phyloP scores from a whole-genome alignment of 2,329 filamentous ascomycete species.

The Talaromyces atroroseus region DNA sequence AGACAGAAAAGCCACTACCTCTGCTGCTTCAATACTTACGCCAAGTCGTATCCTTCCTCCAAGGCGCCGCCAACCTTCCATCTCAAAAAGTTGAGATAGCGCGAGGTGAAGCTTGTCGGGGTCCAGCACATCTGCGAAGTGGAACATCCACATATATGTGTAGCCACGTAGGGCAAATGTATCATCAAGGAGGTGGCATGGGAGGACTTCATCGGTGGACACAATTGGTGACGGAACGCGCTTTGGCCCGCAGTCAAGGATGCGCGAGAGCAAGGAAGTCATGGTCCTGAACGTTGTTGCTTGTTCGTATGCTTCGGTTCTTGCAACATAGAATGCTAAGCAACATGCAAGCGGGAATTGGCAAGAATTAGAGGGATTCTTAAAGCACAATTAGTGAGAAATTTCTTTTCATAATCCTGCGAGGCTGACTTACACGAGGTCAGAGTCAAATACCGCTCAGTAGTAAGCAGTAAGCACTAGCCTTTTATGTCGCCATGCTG shows the following conservation, averaged over 20 bases:
- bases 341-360: too few species aligned
- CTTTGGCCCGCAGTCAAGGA: neutral
- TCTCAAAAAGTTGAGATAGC: conserved; percentile 1
- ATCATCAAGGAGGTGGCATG: conserved; percentile 1
- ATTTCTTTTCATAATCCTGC: too few species aligned
- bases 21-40: neutral
- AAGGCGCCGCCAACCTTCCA: conserved; percentile 3
- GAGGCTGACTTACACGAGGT: too few species aligned
- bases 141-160: conserved; percentile 1
- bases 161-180: neutral
- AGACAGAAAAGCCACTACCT: neutral
- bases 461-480: too few species aligned
- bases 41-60: neutral
- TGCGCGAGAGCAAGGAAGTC: neutral
- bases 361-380: too few species aligned
- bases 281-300: neutral
- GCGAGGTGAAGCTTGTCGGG: neutral
- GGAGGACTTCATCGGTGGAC: neutral
- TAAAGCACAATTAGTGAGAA: too few species aligned
- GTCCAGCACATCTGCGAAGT: conserved; percentile 2
- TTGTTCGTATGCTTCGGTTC: neutral
- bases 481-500: too few species aligned
- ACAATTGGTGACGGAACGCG: neutral
- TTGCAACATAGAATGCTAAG: too few species aligned
- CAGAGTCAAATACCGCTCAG: too few species aligned